Evolutionary conservation across 306 rosid genomes (phyloP).

Genomic region (Cucumis hystrix): DNA sequence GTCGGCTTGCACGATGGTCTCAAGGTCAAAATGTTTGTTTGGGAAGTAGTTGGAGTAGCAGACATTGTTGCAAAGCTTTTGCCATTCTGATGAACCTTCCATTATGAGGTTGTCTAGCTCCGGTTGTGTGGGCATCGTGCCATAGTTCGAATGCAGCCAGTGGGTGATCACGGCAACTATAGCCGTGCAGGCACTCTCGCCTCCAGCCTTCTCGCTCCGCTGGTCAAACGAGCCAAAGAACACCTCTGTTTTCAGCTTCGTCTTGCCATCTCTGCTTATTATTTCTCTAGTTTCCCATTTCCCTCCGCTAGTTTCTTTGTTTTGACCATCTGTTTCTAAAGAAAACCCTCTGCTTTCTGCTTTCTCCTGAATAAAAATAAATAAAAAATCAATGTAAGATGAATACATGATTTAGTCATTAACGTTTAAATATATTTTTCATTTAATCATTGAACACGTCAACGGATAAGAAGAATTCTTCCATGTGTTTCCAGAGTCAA

Average conservation of each 20-base stretch:
- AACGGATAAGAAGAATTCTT: not conserved
- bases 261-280: constrained; percentile 41
- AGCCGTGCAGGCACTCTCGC: constrained; percentile 67
- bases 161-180: constrained; percentile 58
- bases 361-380: constrained; percentile 13
- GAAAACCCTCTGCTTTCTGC: not conserved
- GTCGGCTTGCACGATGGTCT: constrained; percentile 53
- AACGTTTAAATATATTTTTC: not conserved
- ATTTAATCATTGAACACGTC: not conserved
- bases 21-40: constrained; percentile 65
- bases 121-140: constrained; percentile 31
- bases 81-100: constrained; percentile 62
- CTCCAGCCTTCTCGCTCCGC: constrained; percentile 44
- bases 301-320: not conserved
- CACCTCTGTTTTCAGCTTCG: constrained; percentile 47
- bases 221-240: constrained; percentile 70
- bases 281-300: constrained; percentile 39
- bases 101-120: constrained; percentile 49
- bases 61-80: constrained; percentile 33
- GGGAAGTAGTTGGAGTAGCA: constrained; percentile 33
- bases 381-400: too few species aligned
- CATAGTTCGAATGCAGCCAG: constrained; percentile 53
- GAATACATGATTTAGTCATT: not conserved
- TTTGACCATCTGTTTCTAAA: constrained; percentile 6
- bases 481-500: not conserved